These are phyloP conservation scores for Xerocomellus intermedius DNA, from an alignment of 768 basidiomycete species.

Conservation along the genomic window DNA sequence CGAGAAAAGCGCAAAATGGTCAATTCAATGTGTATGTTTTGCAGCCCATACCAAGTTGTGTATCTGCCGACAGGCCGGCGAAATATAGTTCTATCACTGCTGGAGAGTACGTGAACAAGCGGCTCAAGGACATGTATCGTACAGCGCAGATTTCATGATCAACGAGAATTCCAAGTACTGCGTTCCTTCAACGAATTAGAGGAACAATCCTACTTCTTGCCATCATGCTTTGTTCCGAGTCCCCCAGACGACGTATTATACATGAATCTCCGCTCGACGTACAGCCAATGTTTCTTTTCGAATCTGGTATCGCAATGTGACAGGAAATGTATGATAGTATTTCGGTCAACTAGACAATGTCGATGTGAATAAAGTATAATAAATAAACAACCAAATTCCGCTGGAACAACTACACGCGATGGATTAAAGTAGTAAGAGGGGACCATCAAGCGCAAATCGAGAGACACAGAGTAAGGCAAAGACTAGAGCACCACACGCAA, in stretches of 20 bases:
- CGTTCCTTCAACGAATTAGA: too few species aligned
- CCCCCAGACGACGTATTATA: too few species aligned
- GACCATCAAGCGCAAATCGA: slow-evolving; percentile 11
- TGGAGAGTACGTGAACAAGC: slow-evolving; percentile 78
- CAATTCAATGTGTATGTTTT: not conserved
- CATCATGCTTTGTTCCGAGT: too few species aligned
- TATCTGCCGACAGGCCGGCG: slow-evolving; percentile 52
- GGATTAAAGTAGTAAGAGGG: not conserved
- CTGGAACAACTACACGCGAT: not conserved
- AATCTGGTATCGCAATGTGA: not conserved
- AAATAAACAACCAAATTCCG: not conserved
- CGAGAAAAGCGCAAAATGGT: not conserved
- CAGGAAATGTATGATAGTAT: not conserved
- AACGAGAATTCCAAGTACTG: not conserved
- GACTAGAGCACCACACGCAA: slow-evolving; percentile 15
- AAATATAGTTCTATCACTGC: slow-evolving; percentile 74
- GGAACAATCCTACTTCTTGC: too few species aligned
- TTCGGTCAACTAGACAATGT: not conserved
- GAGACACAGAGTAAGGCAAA: slow-evolving; percentile 15
- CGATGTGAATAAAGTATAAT: slow-evolving; percentile 2
- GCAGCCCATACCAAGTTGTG: slow-evolving; percentile 46
- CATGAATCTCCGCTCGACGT: too few species aligned
- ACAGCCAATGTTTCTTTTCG: too few species aligned
- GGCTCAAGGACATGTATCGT: slow-evolving; percentile 52
- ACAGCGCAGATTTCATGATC: not conserved